Conservation (phyloP, 805 yeast genomes). For the Sugiyamaella valdiviana region DNA sequence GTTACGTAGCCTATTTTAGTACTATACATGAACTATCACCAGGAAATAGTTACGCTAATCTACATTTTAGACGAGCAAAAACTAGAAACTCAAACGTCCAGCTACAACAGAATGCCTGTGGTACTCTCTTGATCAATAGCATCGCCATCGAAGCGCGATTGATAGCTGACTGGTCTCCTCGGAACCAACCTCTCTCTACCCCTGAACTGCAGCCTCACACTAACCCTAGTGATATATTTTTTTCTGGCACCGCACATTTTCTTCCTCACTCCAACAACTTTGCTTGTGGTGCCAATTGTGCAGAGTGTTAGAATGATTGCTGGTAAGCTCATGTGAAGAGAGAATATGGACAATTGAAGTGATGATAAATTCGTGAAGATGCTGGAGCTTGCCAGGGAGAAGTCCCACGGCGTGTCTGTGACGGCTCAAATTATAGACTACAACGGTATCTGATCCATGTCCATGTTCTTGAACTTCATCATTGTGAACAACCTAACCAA, state of each 20-base stretch:
- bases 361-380: conserved; percentile 10
- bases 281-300: too few relatives aligned
- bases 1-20: too few relatives aligned
- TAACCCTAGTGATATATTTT: background rate
- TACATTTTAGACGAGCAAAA: too few relatives aligned
- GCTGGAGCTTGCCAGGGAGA: conserved; percentile 17
- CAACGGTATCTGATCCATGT: conserved; percentile 83
- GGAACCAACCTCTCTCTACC: too few relatives aligned
- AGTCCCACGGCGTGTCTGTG: conserved; percentile 15
- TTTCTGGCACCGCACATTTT: background rate
- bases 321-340: background rate
- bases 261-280: background rate
- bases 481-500: background rate
- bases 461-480: background rate
- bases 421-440: conserved; percentile 66
- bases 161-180: too few relatives aligned
- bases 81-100: too few relatives aligned
- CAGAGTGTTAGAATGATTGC: background rate
- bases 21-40: too few relatives aligned
- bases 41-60: too few relatives aligned
- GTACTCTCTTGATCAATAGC: too few relatives aligned
- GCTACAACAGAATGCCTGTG: too few relatives aligned
- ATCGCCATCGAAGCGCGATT: too few relatives aligned
- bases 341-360: background rate
- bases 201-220: too few relatives aligned